Base-by-base conservation (phyloP, 225 moss, liverwort and hornwort species). In the Bryoerythrophyllum caledonicum region DNA sequence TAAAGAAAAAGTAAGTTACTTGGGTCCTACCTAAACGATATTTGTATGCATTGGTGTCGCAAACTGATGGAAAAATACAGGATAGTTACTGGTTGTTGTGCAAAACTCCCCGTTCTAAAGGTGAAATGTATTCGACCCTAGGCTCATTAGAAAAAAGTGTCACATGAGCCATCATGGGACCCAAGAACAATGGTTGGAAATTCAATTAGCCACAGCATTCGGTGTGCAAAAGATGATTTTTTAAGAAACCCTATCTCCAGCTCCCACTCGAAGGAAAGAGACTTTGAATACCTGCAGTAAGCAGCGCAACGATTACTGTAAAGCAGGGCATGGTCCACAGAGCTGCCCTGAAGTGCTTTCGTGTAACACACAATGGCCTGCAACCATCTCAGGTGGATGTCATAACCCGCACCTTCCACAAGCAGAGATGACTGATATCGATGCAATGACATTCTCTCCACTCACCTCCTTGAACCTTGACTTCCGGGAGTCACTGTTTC, bases 281-380 rank as follows among this genome's bases (percentile, higher is more conserved):
- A 62, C 21, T 27, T 46, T 19, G 16, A 54, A 60, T 30, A 52
- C 92, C 80, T 92, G 93, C 93, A 96, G 78, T 86, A 93, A 10
- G 96, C 86, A 74, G 77, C 86, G 78, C 89, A 96, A 56, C 96
- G 92, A 58, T 96, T 96, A 74, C 96, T 85, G 3, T 92, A 83
- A 19, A 93, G 70, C 66, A 92, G 64, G 21, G 78, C 83, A 65
- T 83, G 81, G 80, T 90, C 87, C 49, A 70, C 76, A 59, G 85
- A 86, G 68, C 73, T 82, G 65, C 72, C 81, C 41, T 71, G 72
- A 6, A 93, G 78, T 62, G 83, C 88, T 71, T 79, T 78, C n/a
- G 96, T 81, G 81, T 92, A 93, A 43, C 38, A 71, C 38, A 52
- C 57, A 40, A 96, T 91, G 26, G 96, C 96, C 96, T 96, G 87